A percentile compares a stretch with the other conserved stretches of the same genome.
Evolutionary conservation across 1,284 basidiomycete genomes (phyloP).

Genomic region (Agaricales sp.): DNA sequence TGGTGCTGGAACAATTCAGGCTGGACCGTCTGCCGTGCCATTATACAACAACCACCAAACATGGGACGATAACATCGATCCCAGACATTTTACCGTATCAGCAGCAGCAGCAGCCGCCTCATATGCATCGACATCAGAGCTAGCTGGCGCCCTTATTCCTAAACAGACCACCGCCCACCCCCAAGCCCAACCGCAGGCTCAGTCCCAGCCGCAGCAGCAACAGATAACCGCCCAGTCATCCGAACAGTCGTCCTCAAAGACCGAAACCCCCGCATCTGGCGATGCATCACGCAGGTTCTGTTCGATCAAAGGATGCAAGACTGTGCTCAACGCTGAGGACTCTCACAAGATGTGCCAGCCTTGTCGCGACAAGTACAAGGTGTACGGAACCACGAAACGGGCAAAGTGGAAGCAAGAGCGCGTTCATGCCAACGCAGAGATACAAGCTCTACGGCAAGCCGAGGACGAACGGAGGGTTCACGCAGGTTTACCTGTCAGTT

Average conservation of each 20-base stretch:
- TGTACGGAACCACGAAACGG: slow-evolving; percentile 43
- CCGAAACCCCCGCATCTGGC: neutral
- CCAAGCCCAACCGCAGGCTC: neutral
- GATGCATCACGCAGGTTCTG: slow-evolving; percentile 27
- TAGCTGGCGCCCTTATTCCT: slow-evolving; percentile 27
- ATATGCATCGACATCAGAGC: slow-evolving; percentile 23
- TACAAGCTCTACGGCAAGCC: slow-evolving; percentile 23
- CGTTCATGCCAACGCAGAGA: slow-evolving; percentile 29
- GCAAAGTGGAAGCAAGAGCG: slow-evolving; percentile 42
- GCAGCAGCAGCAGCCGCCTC: too few species aligned
- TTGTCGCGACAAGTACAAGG: slow-evolving; percentile 38
- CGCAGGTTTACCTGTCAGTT: slow-evolving; percentile 25
- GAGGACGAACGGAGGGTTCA: slow-evolving; percentile 29
- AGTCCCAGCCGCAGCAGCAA: neutral
- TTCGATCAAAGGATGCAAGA: slow-evolving; percentile 46
- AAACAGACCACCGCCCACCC: neutral
- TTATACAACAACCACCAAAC: neutral
- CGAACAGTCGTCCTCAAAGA: neutral
- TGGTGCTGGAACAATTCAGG: too few species aligned
- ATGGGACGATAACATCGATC: slow-evolving; percentile 21
- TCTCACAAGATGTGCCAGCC: slow-evolving; percentile 46
- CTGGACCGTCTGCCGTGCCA: neutral
- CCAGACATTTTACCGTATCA: slow-evolving; percentile 20
- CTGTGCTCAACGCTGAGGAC: slow-evolving; percentile 26
- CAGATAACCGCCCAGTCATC: too few species aligned